phyloP scores from a whole-genome alignment of 2,329 filamentous ascomycete genomes.

The Cordyceps fumosorosea region DNA sequence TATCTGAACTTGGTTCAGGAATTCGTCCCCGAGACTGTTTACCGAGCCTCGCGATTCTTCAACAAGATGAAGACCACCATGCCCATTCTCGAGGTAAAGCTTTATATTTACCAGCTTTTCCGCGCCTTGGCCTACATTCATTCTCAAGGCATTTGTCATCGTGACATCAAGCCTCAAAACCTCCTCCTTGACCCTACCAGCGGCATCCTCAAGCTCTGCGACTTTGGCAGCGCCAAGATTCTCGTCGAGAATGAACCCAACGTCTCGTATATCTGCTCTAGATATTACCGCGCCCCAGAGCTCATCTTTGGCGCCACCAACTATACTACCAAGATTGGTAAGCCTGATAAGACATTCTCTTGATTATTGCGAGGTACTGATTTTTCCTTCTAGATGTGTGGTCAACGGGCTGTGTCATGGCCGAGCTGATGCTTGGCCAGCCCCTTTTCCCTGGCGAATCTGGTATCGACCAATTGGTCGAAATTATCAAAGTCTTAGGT shows the following conservation, averaged over 20 bases:
- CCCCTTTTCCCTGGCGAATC: slow-evolving; percentile 97
- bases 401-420: slow-evolving; percentile 99
- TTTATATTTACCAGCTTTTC: slow-evolving; percentile 99
- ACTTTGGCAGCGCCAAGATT: slow-evolving; percentile 98
- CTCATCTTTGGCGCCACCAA: slow-evolving; percentile 98
- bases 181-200: slow-evolving; percentile 85
- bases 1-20: slow-evolving; percentile 98
- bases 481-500: slow-evolving; percentile 98
- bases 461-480: slow-evolving; percentile 94
- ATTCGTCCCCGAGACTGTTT: slow-evolving; percentile 96
- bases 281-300: slow-evolving; percentile 96
- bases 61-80: slow-evolving; percentile 99
- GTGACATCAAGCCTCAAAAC: slow-evolving; percentile 99
- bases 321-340: slow-evolving; percentile 99
- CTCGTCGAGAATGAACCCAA: slow-evolving; percentile 98
- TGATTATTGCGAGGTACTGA: neutral
- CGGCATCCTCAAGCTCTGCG: slow-evolving; percentile 92
- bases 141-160: slow-evolving; percentile 97
- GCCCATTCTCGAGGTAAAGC: slow-evolving; percentile 97
- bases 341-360: slow-evolving; percentile 26
- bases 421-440: slow-evolving; percentile 96
- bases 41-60: slow-evolving; percentile 96
- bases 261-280: slow-evolving; percentile 98
- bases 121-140: slow-evolving; percentile 97
- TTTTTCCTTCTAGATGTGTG: slow-evolving; percentile 92